Evolutionary conservation across 495 filamentous ascomycete species (phyloP), one percentile per base, ranked within the genome.

Genomic region (Penicillium alfredii): DNA sequence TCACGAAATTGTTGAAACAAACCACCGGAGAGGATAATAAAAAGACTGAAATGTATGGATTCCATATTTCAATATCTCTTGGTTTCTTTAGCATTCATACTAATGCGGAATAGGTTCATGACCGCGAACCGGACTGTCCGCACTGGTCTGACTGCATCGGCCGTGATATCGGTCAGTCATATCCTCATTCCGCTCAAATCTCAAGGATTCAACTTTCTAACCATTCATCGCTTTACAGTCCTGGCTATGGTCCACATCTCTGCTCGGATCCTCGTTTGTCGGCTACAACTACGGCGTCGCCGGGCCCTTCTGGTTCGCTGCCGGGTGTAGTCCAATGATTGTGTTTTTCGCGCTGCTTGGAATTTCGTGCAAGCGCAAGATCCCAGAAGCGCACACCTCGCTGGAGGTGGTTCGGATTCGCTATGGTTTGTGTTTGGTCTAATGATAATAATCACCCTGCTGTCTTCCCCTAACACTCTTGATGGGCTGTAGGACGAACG

Each of bases 311-410:
- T 70, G 66, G 62, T 69, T 68, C 34, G 66, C 58, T 21, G 63
- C 63, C 14, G 59, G 64, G 10, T 66, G 58, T 11, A 68, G 65
- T 21, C 56, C 56, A 0, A 69, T 71, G 58, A 69, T 71, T 35
- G 53, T 68, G 12, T 55, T 71, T 26, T 73, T 73, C 25, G 63
- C 68, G 1, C 40, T 68, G 1, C 47, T 69, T 12, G 68, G 65
- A n/a, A 62, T 70, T 15, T 61, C 64, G 11, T 56, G 66, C 41
- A 74, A 74, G 37, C 41, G 51, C n/a, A 67, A 64, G 40, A 63
- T 67, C 8, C 64, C 65, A 1, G 56, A 63, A 26, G 66, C 66
- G 4, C 63, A 69, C 44, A 72, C 68, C 3, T 63, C 63, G 12
- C 49, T 71, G 1, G 65, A 71, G 29, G 47, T 71, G 7, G 55